phyloP scores from a whole-genome alignment of 805 yeast genomes.

The Saccharomyces eubayanus region DNA sequence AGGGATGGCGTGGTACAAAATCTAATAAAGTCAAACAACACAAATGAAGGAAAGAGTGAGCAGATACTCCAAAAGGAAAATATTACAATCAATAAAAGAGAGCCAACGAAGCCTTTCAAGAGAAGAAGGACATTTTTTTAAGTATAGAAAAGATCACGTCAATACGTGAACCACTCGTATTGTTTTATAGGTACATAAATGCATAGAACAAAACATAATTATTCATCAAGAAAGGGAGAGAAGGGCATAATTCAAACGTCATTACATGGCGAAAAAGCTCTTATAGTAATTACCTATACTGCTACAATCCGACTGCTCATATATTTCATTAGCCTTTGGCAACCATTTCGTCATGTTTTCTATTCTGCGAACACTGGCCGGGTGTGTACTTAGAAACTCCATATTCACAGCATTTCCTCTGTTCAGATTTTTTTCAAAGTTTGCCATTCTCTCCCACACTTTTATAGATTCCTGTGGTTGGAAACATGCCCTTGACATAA shows the following conservation, averaged over 20 bases:
- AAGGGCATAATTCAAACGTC: neutral
- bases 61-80: neutral
- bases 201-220: neutral
- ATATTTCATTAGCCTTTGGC: slow-evolving; percentile 37
- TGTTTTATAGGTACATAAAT: neutral
- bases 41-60: neutral
- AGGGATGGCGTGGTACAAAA: slow-evolving; percentile 7
- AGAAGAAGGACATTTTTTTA: neutral
- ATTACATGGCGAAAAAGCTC: slow-evolving; percentile 6
- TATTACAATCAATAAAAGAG: neutral
- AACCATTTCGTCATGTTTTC: slow-evolving; percentile 61
- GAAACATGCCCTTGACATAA: slow-evolving; percentile 86
- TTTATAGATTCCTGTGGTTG: slow-evolving; percentile 64
- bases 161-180: neutral
- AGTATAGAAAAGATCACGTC: neutral
- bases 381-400: slow-evolving; percentile 82
- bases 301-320: slow-evolving; percentile 28
- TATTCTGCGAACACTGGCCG: slow-evolving; percentile 68
- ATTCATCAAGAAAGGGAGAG: neutral
- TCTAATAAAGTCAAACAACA: neutral
- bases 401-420: slow-evolving; percentile 27
- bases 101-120: neutral
- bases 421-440: slow-evolving; percentile 35
- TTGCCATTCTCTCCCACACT: slow-evolving; percentile 78
- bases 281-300: slow-evolving; percentile 10